phyloP scores from a whole-genome alignment of 2,329 filamentous ascomycete species.

The Trichoderma cornu-damae region DNA sequence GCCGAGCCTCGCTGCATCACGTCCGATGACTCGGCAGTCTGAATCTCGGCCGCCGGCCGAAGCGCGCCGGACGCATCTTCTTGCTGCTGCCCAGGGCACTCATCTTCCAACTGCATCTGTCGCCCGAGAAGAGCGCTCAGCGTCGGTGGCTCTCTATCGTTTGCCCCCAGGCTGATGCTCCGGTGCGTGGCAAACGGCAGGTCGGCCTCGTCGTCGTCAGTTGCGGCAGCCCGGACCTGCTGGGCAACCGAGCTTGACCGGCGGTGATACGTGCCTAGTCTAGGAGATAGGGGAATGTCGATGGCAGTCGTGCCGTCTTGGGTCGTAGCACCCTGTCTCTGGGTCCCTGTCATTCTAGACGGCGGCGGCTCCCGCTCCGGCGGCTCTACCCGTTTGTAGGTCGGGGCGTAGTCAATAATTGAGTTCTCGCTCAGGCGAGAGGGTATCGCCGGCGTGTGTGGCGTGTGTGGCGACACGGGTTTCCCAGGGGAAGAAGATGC shows the following conservation, averaged over 20 bases:
- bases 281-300: conserved; percentile 67
- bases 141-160: conserved; percentile 59
- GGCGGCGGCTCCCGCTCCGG: conserved; percentile 27
- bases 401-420: conserved; percentile 44
- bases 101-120: conserved; percentile 35
- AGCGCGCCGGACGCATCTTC: conserved; percentile 28
- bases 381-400: conserved; percentile 29
- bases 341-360: conserved; percentile 28
- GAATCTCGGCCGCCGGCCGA: conserved; percentile 41
- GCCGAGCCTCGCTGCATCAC: conserved; percentile 40
- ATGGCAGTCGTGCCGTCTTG: conserved; percentile 60
- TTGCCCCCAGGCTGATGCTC: conserved; percentile 62
- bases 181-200: conserved; percentile 57
- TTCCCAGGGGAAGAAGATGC: conserved; percentile 86
- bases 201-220: conserved; percentile 57
- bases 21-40: conserved; percentile 36
- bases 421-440: conserved; percentile 90
- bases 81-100: conserved; percentile 23
- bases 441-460: conserved; percentile 88
- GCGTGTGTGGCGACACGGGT: conserved; percentile 81
- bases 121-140: conserved; percentile 57
- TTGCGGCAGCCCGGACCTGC: conserved; percentile 48
- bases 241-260: conserved; percentile 67
- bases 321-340: conserved; percentile 38
- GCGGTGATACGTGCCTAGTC: conserved; percentile 51